phyloP scores from a whole-genome alignment of 2,329 filamentous ascomycete species.

The Diaporthe humulicola region DNA sequence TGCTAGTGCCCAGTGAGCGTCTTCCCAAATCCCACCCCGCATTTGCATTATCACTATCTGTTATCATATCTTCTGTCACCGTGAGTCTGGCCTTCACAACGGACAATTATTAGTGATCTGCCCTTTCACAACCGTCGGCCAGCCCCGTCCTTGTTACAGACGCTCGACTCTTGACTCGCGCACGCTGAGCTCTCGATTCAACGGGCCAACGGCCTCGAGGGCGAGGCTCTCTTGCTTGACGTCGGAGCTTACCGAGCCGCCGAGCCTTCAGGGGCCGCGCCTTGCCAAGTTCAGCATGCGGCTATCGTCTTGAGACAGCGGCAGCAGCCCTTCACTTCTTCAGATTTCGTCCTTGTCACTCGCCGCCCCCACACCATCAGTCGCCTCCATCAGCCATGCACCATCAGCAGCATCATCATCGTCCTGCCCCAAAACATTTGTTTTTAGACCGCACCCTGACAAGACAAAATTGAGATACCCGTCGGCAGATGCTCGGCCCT shows the following conservation, averaged over 20 bases:
- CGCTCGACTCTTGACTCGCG: conserved; percentile 10
- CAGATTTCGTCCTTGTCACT: conserved; percentile 2
- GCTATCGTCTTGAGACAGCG: conserved; percentile 35
- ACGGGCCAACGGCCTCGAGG: background rate
- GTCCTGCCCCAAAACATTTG: conserved; percentile 1
- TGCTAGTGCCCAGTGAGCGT: background rate
- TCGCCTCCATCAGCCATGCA: background rate
- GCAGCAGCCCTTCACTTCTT: conserved; percentile 33
- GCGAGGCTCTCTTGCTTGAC: conserved; percentile 14
- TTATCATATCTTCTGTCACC: background rate
- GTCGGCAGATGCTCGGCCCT: conserved; percentile 24
- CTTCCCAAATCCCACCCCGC: background rate
- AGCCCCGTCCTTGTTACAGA: conserved; percentile 16
- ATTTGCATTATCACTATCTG: background rate
- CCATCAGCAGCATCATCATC: background rate
- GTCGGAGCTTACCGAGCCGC: conserved; percentile 33
- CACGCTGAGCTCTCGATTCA: background rate
- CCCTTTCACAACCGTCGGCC: background rate
- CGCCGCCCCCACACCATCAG: background rate
- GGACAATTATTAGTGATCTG: background rate
- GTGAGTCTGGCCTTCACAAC: background rate
- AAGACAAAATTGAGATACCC: background rate
- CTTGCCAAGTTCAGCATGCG: conserved; percentile 25
- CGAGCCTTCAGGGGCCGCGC: conserved; percentile 19
- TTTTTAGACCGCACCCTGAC: background rate